Base-by-base conservation (phyloP, 768 basidiomycete species). In the Roridomyces roridus region DNA sequence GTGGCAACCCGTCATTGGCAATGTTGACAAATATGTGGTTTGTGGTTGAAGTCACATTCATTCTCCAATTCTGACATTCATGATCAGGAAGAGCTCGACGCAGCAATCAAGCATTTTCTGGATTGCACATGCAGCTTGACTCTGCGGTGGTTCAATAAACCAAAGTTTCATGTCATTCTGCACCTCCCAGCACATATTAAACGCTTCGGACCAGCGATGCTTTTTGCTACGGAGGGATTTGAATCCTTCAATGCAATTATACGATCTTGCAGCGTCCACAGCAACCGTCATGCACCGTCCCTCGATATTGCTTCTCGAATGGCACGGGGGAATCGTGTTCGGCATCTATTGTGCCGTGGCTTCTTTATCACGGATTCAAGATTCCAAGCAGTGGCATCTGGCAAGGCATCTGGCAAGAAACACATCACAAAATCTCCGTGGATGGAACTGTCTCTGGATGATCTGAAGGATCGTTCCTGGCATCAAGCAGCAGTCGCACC, bases 201-300 rank as follows among this genome's bases (percentile, higher is more conserved):
- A 0, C 62, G 70, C 0, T 80, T 80, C 67, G 78, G 77, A 0
- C 79, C 75, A 23, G 76, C 76, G 0, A 75, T 78, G 10, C 64
- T 77, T 0, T 80, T 79, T 69, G 74, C 78, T 0, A 80, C 76
- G 0, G 78, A 82, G 45, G 55, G 50, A 0, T 81, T 78, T 55
- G 75, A 82, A 60, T 76, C 75, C 5, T 82, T 72, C 65, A 73
- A 73, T 61, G 65, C 65, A 1, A 58, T 75, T 3, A 72, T 73
- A 14, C 48, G 62, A 1, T 40, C 67, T 0, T 9, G 54, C 4
- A 70, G 57, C 10, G 54, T 75, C 0, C 61, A 72, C 24, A 69
- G 67, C 43, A 74, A 74, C 43, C 51, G 51, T 3, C 69, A 74
- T 17, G 74, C 69, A 1, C 74, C 67, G 0, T 70, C 67, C 6